Percentiles rank a stretch among this genome's conserved stretches.
phyloP scores from a whole-genome alignment of 441 rosid species.

The Erodium trifolium region DNA sequence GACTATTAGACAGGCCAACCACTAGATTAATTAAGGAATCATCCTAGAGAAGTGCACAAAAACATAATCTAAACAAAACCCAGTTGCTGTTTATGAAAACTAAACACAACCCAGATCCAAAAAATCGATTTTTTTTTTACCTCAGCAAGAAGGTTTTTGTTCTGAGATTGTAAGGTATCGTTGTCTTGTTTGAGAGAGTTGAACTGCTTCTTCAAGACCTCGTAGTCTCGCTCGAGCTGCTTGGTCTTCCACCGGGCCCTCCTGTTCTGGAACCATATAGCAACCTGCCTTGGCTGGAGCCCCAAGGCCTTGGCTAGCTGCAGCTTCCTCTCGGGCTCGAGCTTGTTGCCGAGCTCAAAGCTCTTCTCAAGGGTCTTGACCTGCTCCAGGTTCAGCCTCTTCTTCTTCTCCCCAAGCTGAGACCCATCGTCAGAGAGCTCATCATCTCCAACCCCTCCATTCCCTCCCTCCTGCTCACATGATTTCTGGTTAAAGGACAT shows the following conservation, averaged over 20 bases:
- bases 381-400: slow-evolving; percentile 79
- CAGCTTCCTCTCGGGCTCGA: slow-evolving; percentile 90
- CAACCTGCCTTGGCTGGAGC: slow-evolving; percentile 80
- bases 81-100: slow-evolving; percentile 7
- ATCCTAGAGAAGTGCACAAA: slow-evolving; percentile 7
- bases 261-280: slow-evolving; percentile 96
- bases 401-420: slow-evolving; percentile 74
- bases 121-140: slow-evolving; percentile 21
- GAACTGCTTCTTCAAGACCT: slow-evolving; percentile 62
- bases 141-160: slow-evolving; percentile 77
- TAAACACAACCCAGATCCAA: neutral
- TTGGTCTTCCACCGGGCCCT: slow-evolving; percentile 22
- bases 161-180: slow-evolving; percentile 70
- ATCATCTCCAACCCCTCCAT: slow-evolving; percentile 43
- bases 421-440: slow-evolving; percentile 39
- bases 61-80: slow-evolving; percentile 6
- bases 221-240: slow-evolving; percentile 83
- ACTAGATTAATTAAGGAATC: slow-evolving; percentile 4
- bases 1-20: neutral
- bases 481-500: slow-evolving; percentile 52
- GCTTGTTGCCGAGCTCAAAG: slow-evolving; percentile 85
- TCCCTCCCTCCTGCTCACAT: slow-evolving; percentile 30
- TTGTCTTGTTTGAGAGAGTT: slow-evolving; percentile 72
- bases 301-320: slow-evolving; percentile 83
- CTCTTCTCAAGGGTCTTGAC: slow-evolving; percentile 89